Conservation (phyloP, 345 rosid species). For the Capsella bursapastoris region DNA sequence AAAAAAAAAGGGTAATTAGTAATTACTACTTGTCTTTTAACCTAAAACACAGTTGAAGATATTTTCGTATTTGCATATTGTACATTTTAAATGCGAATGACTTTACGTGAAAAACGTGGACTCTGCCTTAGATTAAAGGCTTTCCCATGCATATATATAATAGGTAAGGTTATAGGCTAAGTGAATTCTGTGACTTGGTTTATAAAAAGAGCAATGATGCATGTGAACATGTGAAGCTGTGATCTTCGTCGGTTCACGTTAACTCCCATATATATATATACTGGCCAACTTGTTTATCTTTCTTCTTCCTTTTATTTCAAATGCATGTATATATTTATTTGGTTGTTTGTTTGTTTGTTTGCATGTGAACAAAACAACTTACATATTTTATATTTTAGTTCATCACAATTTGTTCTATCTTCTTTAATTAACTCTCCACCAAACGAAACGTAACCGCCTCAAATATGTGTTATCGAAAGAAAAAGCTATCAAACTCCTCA, state of each 20-base stretch:
- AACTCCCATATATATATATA: slow-evolving; percentile 24
- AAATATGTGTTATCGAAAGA: not conserved
- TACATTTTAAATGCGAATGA: slow-evolving; percentile 5
- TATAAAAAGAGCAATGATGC: slow-evolving; percentile 34
- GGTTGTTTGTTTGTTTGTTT: not conserved
- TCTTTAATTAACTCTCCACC: too few relatives aligned
- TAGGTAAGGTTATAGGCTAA: slow-evolving; percentile 2
- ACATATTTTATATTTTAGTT: not conserved
- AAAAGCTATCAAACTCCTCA: not conserved
- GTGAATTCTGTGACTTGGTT: slow-evolving; percentile 35
- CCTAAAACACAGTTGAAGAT: too few relatives aligned
- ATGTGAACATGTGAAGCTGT: slow-evolving; percentile 37
- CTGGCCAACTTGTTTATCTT: slow-evolving; percentile 38
- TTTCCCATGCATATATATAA: not conserved
- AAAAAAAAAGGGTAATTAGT: not conserved
- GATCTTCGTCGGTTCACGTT: slow-evolving; percentile 37
- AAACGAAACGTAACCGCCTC: too few relatives aligned
- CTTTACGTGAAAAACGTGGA: slow-evolving; percentile 31
- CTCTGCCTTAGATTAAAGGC: slow-evolving; percentile 3
- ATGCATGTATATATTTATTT: slow-evolving; percentile 23
- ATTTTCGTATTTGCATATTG: too few relatives aligned
- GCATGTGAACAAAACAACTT: slow-evolving; percentile 39
- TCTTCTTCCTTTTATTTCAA: slow-evolving; percentile 20
- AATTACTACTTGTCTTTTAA: not conserved
- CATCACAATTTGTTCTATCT: too few relatives aligned